A percentile compares a stretch with the other conserved stretches of the same genome.
phyloP scores from a whole-genome alignment of 2,329 filamentous ascomycete genomes.

The Alternaria brassicae region DNA sequence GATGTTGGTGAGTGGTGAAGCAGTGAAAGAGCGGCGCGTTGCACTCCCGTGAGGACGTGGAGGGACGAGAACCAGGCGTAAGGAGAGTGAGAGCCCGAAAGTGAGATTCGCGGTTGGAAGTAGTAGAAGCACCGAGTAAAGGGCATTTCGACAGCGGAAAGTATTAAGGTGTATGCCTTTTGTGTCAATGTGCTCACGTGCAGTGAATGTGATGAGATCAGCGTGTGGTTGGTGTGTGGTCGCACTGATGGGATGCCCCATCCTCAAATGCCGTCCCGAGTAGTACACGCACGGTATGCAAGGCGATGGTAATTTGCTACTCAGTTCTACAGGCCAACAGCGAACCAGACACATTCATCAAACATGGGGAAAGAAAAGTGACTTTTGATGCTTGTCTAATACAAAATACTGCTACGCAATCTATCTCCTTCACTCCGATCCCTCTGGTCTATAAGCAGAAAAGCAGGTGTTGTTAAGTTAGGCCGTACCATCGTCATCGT shows the following conservation, averaged over 20 bases:
- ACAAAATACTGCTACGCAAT: background rate
- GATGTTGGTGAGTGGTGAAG: background rate
- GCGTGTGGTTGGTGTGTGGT: background rate
- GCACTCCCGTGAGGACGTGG: background rate
- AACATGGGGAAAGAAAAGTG: no score
- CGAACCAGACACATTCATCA: background rate
- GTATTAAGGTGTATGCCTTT: background rate
- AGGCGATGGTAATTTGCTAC: background rate
- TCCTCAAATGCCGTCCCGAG: background rate
- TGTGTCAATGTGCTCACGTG: conserved; percentile 1
- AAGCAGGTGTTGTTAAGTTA: background rate
- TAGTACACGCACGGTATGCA: background rate
- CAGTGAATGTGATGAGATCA: background rate
- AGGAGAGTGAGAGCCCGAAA: no score
- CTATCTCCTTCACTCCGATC: background rate
- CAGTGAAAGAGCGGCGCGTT: background rate
- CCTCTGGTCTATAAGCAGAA: conserved; percentile 1
- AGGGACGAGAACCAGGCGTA: no score
- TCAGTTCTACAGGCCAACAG: background rate
- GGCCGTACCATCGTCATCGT: conserved; percentile 9
- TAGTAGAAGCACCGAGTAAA: background rate
- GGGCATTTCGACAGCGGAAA: background rate
- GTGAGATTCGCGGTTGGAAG: background rate
- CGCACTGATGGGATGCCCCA: background rate
- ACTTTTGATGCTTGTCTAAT: background rate